Percentiles rank a stretch among this genome's conserved stretches.
phyloP scores from a whole-genome alignment of 2,329 filamentous ascomycete genomes.

The Microdochium bolleyi region DNA sequence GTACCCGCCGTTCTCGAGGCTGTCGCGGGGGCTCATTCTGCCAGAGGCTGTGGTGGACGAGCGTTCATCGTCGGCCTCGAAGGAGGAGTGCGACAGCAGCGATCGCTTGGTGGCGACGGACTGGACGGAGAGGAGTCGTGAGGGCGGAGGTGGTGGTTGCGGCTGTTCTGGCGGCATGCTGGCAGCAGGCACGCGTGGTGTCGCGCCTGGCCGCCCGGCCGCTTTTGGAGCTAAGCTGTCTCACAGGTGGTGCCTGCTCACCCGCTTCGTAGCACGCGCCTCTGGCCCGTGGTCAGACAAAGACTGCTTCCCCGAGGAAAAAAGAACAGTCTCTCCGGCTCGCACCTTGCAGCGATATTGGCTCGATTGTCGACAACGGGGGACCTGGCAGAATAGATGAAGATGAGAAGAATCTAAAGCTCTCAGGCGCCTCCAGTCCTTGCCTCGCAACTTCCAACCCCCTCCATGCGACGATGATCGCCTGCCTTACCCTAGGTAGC shows the following conservation, averaged over 20 bases:
- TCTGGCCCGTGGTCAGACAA: too few species aligned
- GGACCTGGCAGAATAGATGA: not conserved
- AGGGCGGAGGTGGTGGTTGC: not conserved
- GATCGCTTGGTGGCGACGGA: conserved; percentile 48
- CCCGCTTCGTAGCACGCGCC: too few species aligned
- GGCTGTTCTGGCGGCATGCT: not conserved
- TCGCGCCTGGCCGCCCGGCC: not conserved
- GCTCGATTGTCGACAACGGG: too few species aligned
- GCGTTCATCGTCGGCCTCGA: conserved; percentile 63
- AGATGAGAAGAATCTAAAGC: not conserved
- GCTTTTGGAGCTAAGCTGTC: not conserved
- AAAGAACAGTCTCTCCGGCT: too few species aligned
- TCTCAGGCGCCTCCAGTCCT: not conserved
- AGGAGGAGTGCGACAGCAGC: conserved; percentile 51
- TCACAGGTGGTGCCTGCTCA: not conserved
- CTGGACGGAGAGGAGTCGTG: conserved; percentile 39
- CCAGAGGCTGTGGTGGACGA: conserved; percentile 35
- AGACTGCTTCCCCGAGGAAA: too few species aligned
- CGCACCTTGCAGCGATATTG: too few species aligned
- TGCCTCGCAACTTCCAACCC: not conserved
- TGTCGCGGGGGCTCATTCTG: conserved; percentile 27
- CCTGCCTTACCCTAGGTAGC: too few species aligned
- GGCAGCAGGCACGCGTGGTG: not conserved
- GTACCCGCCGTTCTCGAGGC: conserved; percentile 25
- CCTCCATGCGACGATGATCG: not conserved